Evolutionary conservation across 1,139 yeast genomes (phyloP).

Genomic region (Geotrichum citri-aurantii): DNA sequence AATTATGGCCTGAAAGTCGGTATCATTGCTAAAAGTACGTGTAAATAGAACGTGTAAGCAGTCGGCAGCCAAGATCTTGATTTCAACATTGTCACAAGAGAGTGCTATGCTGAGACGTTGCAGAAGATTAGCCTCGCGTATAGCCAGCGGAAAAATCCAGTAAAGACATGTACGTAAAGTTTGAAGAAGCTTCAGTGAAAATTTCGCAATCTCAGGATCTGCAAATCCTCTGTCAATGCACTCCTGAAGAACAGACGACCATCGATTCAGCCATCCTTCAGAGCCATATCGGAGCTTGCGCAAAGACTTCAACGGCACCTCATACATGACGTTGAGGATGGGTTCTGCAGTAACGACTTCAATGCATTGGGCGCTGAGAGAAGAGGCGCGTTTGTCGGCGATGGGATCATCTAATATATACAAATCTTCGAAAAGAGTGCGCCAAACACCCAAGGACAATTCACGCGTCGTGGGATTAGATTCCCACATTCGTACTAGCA

Average conservation of each 20-base stretch:
- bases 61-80: slow-evolving; percentile 82
- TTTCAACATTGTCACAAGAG: slow-evolving; percentile 52
- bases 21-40: slow-evolving; percentile 61
- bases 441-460: slow-evolving; percentile 65
- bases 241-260: slow-evolving; percentile 63
- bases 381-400: slow-evolving; percentile 73
- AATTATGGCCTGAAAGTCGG: slow-evolving; percentile 73
- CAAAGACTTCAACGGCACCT: slow-evolving; percentile 51
- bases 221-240: slow-evolving; percentile 26
- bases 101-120: slow-evolving; percentile 61
- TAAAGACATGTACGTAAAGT: slow-evolving; percentile 84
- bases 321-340: slow-evolving; percentile 61
- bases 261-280: slow-evolving; percentile 83
- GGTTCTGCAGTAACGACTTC: slow-evolving; percentile 71
- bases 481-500: slow-evolving; percentile 71
- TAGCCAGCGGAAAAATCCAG: slow-evolving; percentile 79
- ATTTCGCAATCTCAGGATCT: slow-evolving; percentile 38
- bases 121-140: slow-evolving; percentile 62
- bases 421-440: slow-evolving; percentile 91
- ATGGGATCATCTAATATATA: slow-evolving; percentile 86
- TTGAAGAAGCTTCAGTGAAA: slow-evolving; percentile 66
- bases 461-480: slow-evolving; percentile 58
- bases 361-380: slow-evolving; percentile 75
- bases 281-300: slow-evolving; percentile 42
- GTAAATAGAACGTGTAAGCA: slow-evolving; percentile 86